phyloP scores from a whole-genome alignment of 2,329 filamentous ascomycete genomes.

The Colletotrichum viniferum region DNA sequence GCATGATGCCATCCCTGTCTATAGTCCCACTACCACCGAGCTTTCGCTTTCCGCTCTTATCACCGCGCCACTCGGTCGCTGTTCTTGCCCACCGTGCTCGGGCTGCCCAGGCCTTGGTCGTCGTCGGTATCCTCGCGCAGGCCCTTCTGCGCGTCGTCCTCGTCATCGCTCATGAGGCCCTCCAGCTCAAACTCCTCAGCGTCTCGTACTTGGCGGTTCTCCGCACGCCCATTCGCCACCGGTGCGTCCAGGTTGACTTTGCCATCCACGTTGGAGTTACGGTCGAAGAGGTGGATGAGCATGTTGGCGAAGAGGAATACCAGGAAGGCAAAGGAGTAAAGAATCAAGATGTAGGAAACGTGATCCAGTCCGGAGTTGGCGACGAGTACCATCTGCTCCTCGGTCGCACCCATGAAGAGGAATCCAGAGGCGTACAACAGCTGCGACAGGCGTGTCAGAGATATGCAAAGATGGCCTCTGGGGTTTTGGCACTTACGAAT shows the following conservation, averaged over 20 bases:
- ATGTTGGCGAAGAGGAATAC: conserved; percentile 91
- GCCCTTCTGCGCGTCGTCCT: conserved; percentile 56
- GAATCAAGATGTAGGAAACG: conserved; percentile 88
- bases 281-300: conserved; percentile 83
- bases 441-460: conserved; percentile 44
- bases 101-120: conserved; percentile 34
- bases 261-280: conserved; percentile 47
- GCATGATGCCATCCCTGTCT: conserved; percentile 12
- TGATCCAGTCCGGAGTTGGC: conserved; percentile 78
- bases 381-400: conserved; percentile 90
- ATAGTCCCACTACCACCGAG: not conserved
- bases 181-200: conserved; percentile 88
- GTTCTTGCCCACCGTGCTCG: conserved; percentile 51
- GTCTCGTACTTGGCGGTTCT: conserved; percentile 68
- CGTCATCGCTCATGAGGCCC: conserved; percentile 81
- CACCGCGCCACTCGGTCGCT: conserved; percentile 36
- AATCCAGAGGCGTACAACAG: conserved; percentile 91
- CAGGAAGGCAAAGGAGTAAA: conserved; percentile 89
- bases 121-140: conserved; percentile 79
- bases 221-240: conserved; percentile 36
- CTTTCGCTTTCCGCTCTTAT: not conserved
- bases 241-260: conserved; percentile 39
- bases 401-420: conserved; percentile 96
- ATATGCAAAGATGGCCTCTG: not conserved
- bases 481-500: conserved; percentile 52